Evolutionary conservation across 2,329 filamentous ascomycete species (phyloP).

Genomic region (Epichloe coenophiala): DNA sequence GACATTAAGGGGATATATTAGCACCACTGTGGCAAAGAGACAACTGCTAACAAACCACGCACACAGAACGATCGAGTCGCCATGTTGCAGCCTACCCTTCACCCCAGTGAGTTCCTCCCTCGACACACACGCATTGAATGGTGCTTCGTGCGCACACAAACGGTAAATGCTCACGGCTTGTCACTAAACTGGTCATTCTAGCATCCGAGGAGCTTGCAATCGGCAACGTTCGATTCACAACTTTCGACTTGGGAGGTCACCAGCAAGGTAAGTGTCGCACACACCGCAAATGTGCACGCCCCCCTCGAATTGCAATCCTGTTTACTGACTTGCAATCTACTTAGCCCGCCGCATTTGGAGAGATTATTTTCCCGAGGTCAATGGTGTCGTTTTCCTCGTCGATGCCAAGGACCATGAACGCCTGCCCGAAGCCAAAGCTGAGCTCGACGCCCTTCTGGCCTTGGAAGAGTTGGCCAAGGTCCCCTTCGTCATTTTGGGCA

Average conservation of each 20-base stretch:
- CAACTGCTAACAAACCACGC: conserved; percentile 11
- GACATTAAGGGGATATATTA: background rate
- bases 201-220: conserved; percentile 87
- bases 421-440: conserved; percentile 85
- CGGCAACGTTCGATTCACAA: conserved; percentile 88
- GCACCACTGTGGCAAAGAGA: background rate
- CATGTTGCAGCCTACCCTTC: conserved; percentile 78
- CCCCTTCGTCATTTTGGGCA: conserved; percentile 89
- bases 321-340: conserved; percentile 9
- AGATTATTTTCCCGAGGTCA: conserved; percentile 93
- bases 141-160: background rate
- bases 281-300: background rate
- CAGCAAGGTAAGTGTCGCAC: conserved; percentile 53
- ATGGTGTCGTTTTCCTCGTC: conserved; percentile 93
- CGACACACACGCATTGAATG: background rate
- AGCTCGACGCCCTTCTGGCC: conserved; percentile 85
- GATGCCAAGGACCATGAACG: conserved; percentile 96
- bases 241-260: conserved; percentile 86
- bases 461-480: conserved; percentile 97
- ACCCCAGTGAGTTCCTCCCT: conserved; percentile 58
- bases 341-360: conserved; percentile 85
- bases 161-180: background rate
- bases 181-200: conserved; percentile 19
- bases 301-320: background rate
- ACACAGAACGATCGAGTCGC: conserved; percentile 79